phyloP scores from a whole-genome alignment of 106 monocot genomes.

The Ottelia alismoides region DNA sequence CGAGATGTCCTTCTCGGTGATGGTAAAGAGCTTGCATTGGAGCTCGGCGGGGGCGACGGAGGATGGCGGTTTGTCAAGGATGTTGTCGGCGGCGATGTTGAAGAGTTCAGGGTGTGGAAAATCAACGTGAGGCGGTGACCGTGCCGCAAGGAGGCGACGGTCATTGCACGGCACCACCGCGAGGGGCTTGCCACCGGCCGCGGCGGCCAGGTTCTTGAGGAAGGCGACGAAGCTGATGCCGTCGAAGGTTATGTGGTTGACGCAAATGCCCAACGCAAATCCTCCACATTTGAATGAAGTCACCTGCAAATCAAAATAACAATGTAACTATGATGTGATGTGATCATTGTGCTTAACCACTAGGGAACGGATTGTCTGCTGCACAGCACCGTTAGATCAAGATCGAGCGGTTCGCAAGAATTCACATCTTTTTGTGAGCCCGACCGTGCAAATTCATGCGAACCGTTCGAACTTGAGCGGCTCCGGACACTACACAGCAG shows the following conservation, averaged over 20 bases:
- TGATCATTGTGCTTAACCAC: no score
- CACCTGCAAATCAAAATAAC: no score
- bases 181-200: constrained; percentile 10
- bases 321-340: no score
- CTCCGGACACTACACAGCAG: no score
- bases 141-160: no score
- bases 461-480: no score
- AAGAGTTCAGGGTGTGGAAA: constrained; percentile 38
- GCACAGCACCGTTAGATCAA: no score
- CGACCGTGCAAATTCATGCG: no score
- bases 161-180: constrained; percentile 16
- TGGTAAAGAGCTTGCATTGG: constrained; percentile 21
- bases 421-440: no score
- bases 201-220: constrained; percentile 36
- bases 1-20: constrained; percentile 16
- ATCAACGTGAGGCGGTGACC: constrained; percentile 31
- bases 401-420: no score
- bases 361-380: no score
- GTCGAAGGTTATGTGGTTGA: constrained; percentile 42
- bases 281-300: constrained; percentile 49
- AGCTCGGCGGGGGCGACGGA: background rate
- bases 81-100: background rate
- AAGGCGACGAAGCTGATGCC: constrained; percentile 22
- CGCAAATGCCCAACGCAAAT: constrained; percentile 29
- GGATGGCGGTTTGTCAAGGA: background rate